Evolutionary conservation across 352 stramenopile species (phyloP), one percentile per base, ranked within the genome.

Genomic region (Phytophthora pini): DNA sequence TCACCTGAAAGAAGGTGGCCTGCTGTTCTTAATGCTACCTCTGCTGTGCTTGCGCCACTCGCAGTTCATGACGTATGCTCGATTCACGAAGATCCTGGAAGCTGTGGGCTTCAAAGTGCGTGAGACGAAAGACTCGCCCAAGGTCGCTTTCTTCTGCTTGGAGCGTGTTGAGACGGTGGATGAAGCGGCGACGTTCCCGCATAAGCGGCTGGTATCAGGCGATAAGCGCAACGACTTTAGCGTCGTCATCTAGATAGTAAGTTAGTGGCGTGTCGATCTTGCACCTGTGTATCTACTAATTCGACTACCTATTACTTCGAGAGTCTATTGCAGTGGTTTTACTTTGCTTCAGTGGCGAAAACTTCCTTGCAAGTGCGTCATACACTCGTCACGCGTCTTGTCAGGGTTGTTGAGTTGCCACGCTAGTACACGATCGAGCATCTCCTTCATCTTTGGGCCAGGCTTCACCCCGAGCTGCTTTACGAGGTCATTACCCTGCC

Each of bases 111-210:
- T 94, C 49, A 51, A 52, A 17, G 69, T 94, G 22, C 72, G 69
- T 9, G 82, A 94, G 51, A 89, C 72, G 10, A 94, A 94, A 61
- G 77, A 92, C 40, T 90, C 86, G 13, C 81, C 84, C 36, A 94
- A 92, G 48, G 82, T 94, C 32, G 75, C 86, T 7, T 94, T 94
- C 71, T 92, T 92, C 58, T 94, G 86, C 50, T 76, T 91, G 38
- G 79, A 91, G 49, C 83, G 87, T 56, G 55, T 24, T 1, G 74
- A 86, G 47, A 59, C 49, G 1, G 24, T 63, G 26, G 57, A 74
- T n/a, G 55, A 61, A n/a, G 41, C 43, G 2, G 45, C 55, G 5
- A 68, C 55, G 9, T 90, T 91, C 48, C 79, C 78, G 13, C 69
- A 89, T 22, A 82, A 79, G 48, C 49, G 80, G 32, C 53, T 92